Evolutionary conservation across 768 basidiomycete species (phyloP), one percentile per base, ranked within the genome.

Genomic region (Chiua virens): DNA sequence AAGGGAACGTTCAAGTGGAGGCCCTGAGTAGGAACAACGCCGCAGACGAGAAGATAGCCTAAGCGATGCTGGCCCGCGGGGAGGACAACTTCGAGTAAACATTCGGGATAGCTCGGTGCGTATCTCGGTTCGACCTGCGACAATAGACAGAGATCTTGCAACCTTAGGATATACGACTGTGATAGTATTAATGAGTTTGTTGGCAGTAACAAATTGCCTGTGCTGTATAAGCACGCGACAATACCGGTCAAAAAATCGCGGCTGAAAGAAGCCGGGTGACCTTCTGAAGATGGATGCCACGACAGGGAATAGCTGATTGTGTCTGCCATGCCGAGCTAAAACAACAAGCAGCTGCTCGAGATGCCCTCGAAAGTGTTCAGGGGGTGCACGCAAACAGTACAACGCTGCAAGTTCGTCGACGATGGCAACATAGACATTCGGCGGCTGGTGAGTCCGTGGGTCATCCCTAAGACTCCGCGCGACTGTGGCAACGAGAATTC

Each of bases 291-390:
- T 65, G 41, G 61, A 64, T 51, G 75, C 65, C 37, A 83, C 64
- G 22, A 82, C 56, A 37, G 66, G 53, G 2, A 79, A 56, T 9
- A 76, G 71, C 20, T 65, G 59, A 0, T 59, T 54, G 9, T 75
- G 65, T 39, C 75, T 70, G 11, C 65, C 70, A 4, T 73, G 70
- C 49, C 17, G 76, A 62, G 67, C 79, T 58, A 48, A 75, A 62
- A 25, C 60, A 60, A 49, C 43, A 43, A 82, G 64, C 23, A 79
- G 71, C 45, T 73, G 77, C 11, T 79, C 74, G 30, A 84, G 60
- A n/a, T 62, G 54, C 28, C 64, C 59, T 43, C 75, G 76, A 56
- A 76, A 74, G 47, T 77, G 77, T 53, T 63, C 55, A 1, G 71
- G 62, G 0, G 77, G 77, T 17, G 57, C 55, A 4, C 58, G 64